Evolutionary conservation across 257 asterid species (phyloP), one percentile per base, ranked within the genome.

Genomic region (Rhazya stricta): DNA sequence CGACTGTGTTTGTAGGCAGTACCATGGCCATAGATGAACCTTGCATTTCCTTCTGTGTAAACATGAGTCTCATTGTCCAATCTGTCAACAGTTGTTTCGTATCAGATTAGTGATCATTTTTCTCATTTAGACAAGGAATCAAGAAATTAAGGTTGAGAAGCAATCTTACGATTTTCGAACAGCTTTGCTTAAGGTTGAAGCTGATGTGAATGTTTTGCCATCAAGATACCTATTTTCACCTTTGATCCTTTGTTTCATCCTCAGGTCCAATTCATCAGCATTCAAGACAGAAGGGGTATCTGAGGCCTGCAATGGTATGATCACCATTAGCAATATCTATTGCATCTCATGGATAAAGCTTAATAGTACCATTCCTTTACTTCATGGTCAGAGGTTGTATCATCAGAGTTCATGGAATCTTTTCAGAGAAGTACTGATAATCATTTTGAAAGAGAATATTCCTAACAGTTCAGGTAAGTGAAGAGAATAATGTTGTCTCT

Each of bases 1-100:
- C 81, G 86, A 62, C 79, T 83, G 71, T 84, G 87, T 48, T 83
- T 91, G 81, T 69, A 73, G 73, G 85, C 91, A 67, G 79, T 65
- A 4, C 97, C 97, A 81, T 90, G 92, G 45, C 98, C 98, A 78
- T 92, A 92, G 58, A 92, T 92, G 83, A 92, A 92, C 92, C 94
- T 87, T 45, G 97, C 97, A 78, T 69, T 89, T 70, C 94, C 98
- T 86, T 92, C 97, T 3, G 97, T 84, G 76, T 92, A 92, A 16
- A 92, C 90, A 80, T 91, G 97, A 82, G 90, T 88, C 88, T 93
- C 98, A 67, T 48, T 84, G 36, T 82, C 74, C 83, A 93, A 78
- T 86, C 98, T 93, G 86, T 30, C 54, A 68, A 79, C 30, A 46
- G 2, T 25, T 67, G n/a, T 19, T 76, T 62, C 73, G 36, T 18